A percentile compares a stretch with the other conserved stretches of the same genome.
Conservation (phyloP, 495 filamentous ascomycete genomes). For the Trichoderma erinaceum region DNA sequence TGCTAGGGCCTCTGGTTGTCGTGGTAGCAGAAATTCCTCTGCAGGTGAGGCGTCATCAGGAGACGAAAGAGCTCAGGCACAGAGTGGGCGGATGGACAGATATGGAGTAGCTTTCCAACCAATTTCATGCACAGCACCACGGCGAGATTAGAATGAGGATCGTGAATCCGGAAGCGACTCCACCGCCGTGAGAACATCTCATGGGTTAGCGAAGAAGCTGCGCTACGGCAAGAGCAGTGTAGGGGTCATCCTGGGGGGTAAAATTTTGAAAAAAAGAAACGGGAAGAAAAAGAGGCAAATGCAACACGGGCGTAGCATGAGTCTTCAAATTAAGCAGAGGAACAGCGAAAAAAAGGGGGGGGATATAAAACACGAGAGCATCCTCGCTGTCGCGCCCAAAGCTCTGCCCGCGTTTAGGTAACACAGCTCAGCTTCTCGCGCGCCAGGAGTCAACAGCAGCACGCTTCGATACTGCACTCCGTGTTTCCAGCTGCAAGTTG, state of each 20-base stretch:
- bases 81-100: constrained; percentile 13
- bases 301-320: background rate
- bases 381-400: background rate
- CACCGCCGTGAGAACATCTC: background rate
- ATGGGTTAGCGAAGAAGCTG: background rate
- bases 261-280: background rate
- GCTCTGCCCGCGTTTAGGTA: background rate
- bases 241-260: constrained; percentile 2
- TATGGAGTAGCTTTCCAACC: constrained; percentile 6
- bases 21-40: constrained; percentile 4
- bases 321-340: background rate
- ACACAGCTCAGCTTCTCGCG: background rate
- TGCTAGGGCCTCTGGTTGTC: constrained; percentile 6
- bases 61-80: constrained; percentile 2
- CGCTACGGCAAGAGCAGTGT: background rate
- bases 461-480: no score
- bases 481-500: background rate
- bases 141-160: constrained; percentile 13
- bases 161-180: constrained; percentile 9
- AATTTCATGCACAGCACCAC: constrained; percentile 14
- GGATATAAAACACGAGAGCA: constrained; percentile 1
- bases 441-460: no score
- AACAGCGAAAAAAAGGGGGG: constrained; percentile 1
- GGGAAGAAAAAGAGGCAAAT: background rate
- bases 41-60: constrained; percentile 14